Evolutionary conservation across 2,329 filamentous ascomycete genomes (phyloP), one percentile per base, ranked within the genome.

Genomic region (Trichoderma oligosporum): DNA sequence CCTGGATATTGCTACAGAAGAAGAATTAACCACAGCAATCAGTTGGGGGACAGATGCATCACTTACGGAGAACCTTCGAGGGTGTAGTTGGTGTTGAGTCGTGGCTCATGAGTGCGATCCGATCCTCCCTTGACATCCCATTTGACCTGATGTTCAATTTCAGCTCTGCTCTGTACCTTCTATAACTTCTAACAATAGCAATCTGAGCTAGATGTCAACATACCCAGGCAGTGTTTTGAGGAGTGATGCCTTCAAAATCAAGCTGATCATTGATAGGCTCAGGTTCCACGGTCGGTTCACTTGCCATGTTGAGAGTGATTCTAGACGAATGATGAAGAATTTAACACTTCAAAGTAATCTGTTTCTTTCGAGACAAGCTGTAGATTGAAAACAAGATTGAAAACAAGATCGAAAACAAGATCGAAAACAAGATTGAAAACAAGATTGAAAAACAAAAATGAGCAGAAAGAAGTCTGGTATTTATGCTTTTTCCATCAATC

Each of bases 51-150:
- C 14, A 9, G 38, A 20, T 27, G 20, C 18, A 6, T 22, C 41
- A 44, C 24, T 22, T 44, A 60, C 58, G 53, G 58, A 12, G 14
- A 11, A 2, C 58, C 58, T 2, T 53, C 39, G 18, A 60, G 58
- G 7, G 18, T 2, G 53, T 60, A 57, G 45, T 52, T 41, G 4
- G 58, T 60, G 47, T 57, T 18, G 14, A 60, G n/a, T 7, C 31
- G 12, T 27, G 53, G 20, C 4, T 36, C 11, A n/a, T 60, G 58
- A 2, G 25, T 31, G 39, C 53, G 58, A 44, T 60, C 47, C 4
- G n/a, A 41, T 14, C 47, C 46, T 11, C 58, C 58, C n/a, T 57
- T 41, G 33, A 60, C 58, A 36, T 57, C 39, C 58, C 58, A 60
- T 39, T 42, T 60, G 47, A 60, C 22, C 58, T 60, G 14, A 16